Percentiles rank a stretch among this genome's conserved stretches.
Evolutionary conservation across 2,329 filamentous ascomycete species (phyloP).

Genomic region (Colletotrichum zoysiae): DNA sequence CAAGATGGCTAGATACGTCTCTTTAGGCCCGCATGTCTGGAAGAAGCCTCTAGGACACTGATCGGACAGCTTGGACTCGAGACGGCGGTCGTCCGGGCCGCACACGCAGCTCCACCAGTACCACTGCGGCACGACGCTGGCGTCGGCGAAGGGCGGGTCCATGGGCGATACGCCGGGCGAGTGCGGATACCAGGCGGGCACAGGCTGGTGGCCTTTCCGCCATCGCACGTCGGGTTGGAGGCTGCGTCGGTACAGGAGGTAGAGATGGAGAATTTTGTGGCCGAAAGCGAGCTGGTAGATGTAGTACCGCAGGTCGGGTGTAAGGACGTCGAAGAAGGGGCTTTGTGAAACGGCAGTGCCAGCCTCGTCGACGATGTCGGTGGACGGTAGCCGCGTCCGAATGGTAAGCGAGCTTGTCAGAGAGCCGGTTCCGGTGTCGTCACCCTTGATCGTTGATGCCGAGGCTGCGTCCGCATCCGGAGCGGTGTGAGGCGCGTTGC

Average conservation of each 20-base stretch:
- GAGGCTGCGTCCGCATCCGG: slow-evolving; percentile 36
- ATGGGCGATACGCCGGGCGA: slow-evolving; percentile 39
- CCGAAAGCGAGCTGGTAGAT: slow-evolving; percentile 41
- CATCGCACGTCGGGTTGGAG: slow-evolving; percentile 38
- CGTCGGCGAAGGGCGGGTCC: slow-evolving; percentile 38
- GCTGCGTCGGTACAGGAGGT: slow-evolving; percentile 39
- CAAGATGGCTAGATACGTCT: slow-evolving; percentile 38
- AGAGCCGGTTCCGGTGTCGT: neutral
- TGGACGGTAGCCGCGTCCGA: slow-evolving; percentile 3
- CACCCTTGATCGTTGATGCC: slow-evolving; percentile 18
- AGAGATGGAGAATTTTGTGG: slow-evolving; percentile 37
- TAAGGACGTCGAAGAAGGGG: slow-evolving; percentile 39
- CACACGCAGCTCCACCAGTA: slow-evolving; percentile 43
- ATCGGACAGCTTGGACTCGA: slow-evolving; percentile 37
- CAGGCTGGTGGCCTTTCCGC: slow-evolving; percentile 40
- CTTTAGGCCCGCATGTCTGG: slow-evolving; percentile 34
- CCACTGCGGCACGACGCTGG: slow-evolving; percentile 37
- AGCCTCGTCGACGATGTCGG: neutral
- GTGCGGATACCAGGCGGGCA: slow-evolving; percentile 39
- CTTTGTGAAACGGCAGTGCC: neutral
- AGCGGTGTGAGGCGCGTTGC: slow-evolving; percentile 31
- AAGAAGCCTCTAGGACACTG: slow-evolving; percentile 41
- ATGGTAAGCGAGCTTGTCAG: slow-evolving; percentile 14
- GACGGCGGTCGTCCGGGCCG: slow-evolving; percentile 32
- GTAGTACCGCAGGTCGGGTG: slow-evolving; percentile 38